A percentile compares a stretch with the other conserved stretches of the same genome.
These are phyloP conservation scores for Ilyonectria mors-panacis DNA, from an alignment of 2,329 filamentous ascomycete species.

Conservation along the genomic window DNA sequence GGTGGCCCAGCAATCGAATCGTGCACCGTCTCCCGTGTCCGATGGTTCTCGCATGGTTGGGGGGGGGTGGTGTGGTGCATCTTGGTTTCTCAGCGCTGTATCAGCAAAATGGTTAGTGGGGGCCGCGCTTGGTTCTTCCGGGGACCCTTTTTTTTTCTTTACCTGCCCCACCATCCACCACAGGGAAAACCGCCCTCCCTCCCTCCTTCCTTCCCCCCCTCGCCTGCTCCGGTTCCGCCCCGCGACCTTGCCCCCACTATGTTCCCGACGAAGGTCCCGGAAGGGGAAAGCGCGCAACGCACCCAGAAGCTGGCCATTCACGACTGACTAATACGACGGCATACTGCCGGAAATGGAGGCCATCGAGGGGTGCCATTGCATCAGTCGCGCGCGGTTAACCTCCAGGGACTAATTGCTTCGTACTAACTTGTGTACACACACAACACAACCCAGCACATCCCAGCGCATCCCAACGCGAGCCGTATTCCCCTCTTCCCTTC, in stretches of 20 bases:
- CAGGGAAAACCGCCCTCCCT: not conserved
- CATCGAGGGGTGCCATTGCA: slow-evolving; percentile 19
- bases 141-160: slow-evolving; percentile 15
- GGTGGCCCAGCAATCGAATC: not conserved
- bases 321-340: slow-evolving; percentile 8
- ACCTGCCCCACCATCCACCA: slow-evolving; percentile 1
- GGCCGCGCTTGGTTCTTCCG: not conserved
- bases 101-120: slow-evolving; percentile 1
- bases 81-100: slow-evolving; percentile 12
- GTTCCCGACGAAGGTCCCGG: not conserved
- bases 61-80: not conserved
- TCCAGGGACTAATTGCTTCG: not conserved
- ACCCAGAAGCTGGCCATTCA: not conserved
- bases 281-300: not conserved
- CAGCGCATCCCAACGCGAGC: too few relatives aligned
- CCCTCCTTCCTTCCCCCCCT: not conserved
- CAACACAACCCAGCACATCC: too few relatives aligned
- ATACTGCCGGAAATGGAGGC: not conserved
- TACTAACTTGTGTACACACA: too few relatives aligned
- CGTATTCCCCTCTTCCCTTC: too few relatives aligned
- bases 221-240: slow-evolving; percentile 12
- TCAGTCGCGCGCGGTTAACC: slow-evolving; percentile 34
- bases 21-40: not conserved
- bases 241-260: slow-evolving; percentile 6
- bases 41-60: not conserved